These are phyloP conservation scores for Puccinia horiana DNA, from an alignment of 1,284 basidiomycete species.

Conservation along the genomic window DNA sequence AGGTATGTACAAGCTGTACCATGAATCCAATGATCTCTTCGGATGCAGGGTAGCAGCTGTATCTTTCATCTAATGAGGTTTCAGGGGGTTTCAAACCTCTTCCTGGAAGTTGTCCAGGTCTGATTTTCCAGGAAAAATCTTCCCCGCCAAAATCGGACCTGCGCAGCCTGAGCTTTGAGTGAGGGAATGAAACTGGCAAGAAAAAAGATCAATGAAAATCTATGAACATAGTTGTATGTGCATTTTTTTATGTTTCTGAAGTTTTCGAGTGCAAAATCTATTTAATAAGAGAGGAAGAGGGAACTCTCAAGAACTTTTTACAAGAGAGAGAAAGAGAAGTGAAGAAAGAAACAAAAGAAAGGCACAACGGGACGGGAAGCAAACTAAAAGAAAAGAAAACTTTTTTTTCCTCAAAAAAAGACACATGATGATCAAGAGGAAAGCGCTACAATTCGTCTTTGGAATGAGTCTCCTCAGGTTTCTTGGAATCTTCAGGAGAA, in stretches of 20 bases:
- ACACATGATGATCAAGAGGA: background rate
- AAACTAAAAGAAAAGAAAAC: background rate
- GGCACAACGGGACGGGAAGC: background rate
- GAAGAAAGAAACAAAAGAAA: constrained; percentile 3
- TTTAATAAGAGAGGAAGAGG: background rate
- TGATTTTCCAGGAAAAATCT: too few species aligned
- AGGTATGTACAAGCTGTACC: too few species aligned
- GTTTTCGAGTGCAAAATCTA: too few species aligned
- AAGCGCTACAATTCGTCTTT: constrained; percentile 30
- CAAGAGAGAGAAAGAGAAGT: constrained; percentile 9
- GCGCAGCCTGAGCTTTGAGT: too few species aligned
- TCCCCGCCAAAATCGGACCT: too few species aligned
- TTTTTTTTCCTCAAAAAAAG: constrained; percentile 1
- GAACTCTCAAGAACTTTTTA: background rate
- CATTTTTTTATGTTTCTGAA: background rate
- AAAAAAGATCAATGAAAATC: background rate
- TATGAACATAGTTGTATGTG: background rate
- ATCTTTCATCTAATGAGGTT: too few species aligned
- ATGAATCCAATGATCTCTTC: too few species aligned
- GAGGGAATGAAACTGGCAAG: too few species aligned
- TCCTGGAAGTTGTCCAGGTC: too few species aligned
- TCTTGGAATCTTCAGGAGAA: background rate
- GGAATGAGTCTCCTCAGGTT: background rate
- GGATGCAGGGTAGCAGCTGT: too few species aligned
- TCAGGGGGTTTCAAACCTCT: too few species aligned